A percentile compares a stretch with the other conserved stretches of the same genome.
phyloP scores from a whole-genome alignment of 805 yeast genomes.

The Myxozyma lipomycoides region DNA sequence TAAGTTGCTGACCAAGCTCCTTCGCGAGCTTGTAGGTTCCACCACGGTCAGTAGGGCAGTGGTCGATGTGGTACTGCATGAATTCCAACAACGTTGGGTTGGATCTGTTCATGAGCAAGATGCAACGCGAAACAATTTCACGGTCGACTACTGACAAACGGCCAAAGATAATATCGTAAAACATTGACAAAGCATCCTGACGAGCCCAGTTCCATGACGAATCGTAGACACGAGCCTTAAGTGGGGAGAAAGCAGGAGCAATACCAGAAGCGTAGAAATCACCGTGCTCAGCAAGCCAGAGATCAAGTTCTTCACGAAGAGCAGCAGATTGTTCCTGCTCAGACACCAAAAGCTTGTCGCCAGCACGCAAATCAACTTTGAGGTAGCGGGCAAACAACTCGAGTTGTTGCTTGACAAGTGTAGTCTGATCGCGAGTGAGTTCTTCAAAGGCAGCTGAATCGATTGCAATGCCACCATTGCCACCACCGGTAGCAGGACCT shows the following conservation, averaged over 20 bases:
- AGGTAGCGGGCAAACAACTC: constrained; percentile 93
- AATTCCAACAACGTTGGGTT: constrained; percentile 89
- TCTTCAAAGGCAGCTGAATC: constrained; percentile 95
- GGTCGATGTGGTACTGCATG: constrained; percentile 92
- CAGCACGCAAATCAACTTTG: constrained; percentile 85
- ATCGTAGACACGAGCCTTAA: constrained; percentile 94
- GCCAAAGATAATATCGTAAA: constrained; percentile 94
- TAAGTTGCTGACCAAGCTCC: constrained; percentile 84
- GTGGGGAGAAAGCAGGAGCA: constrained; percentile 80
- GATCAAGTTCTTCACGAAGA: constrained; percentile 85
- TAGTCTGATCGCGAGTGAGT: constrained; percentile 64
- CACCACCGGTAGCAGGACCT: constrained; percentile 46
- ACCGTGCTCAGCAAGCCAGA: constrained; percentile 88
- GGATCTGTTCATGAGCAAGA: constrained; percentile 95
- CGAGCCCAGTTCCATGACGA: constrained; percentile 99
- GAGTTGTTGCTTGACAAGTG: constrained; percentile 71
- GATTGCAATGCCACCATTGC: constrained; percentile 76
- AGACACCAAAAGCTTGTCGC: constrained; percentile 75
- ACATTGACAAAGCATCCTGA: constrained; percentile 91
- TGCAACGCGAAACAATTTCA: constrained; percentile 93
- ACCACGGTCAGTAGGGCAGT: constrained; percentile 79
- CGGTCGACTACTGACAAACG: constrained; percentile 85
- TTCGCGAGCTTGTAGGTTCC: constrained; percentile 90
- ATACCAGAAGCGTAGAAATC: constrained; percentile 92
- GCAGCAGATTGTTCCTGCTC: constrained; percentile 81